Base-by-base conservation (phyloP, 768 basidiomycete genomes). In the Pleurotus citrinopileatus region DNA sequence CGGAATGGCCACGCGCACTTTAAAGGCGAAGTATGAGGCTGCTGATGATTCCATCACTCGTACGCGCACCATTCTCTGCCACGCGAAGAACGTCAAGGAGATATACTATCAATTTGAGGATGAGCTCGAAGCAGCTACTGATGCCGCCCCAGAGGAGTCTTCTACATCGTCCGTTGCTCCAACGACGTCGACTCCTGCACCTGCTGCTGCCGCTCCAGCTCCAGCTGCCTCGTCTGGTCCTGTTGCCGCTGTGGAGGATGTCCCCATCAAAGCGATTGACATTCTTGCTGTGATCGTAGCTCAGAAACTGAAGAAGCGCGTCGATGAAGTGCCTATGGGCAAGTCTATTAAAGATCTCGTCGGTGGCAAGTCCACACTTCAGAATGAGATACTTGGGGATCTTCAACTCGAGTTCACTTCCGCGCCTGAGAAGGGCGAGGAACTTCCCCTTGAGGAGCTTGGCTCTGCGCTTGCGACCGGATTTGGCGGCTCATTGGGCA, bases 261-360 rank as follows among this genome's bases (percentile, higher is more conserved):
- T 79, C 27, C 97, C 97, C 3, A 77, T 98, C 67, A 94, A 93
- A 69, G 91, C 96, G 5, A 72, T 86, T 59, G 97, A 98, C 51
- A 87, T 96, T 29, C 82, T 98, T 23, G 79, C 80, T 52, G 81
- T 84, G 59, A 86, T 98, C 67, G 89, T 99, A 55, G 94, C 97
- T 0, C 97, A 99, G 76, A 99, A 99, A 73, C 74, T 99, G 64
- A 99, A 99, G 86, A 99, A 99, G 80, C 82, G 78, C 53, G 79
- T 94, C 25, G 82, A 87, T 45, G 97, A 98, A 63, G 77, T 98
- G 53, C 91, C 94, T 3, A 75, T 94, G 5, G 80, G 84, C 57
- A 99, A 99, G 71, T 89, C 94, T 0, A 94, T 99, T 78, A 98
- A 99, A 71, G 97, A 99, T 63, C 88, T 99, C 53, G 95, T 97